Evolutionary conservation across 441 rosid species (phyloP).

Genomic region (Erysimum cheiri): DNA sequence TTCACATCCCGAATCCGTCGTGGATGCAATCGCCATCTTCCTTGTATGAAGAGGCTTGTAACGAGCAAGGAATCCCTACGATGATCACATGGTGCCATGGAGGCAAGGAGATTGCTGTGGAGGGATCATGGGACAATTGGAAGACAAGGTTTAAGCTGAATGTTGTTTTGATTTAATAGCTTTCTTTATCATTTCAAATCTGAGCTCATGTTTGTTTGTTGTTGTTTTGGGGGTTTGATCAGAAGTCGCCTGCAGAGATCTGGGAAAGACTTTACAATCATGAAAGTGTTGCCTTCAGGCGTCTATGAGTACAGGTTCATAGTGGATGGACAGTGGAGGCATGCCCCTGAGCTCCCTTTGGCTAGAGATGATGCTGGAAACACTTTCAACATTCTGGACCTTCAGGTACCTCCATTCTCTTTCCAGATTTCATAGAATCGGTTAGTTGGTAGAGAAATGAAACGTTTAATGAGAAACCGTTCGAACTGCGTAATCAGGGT

Average conservation of each 20-base stretch:
- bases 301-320: slow-evolving; percentile 89
- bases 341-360: slow-evolving; percentile 83
- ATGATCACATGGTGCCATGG: slow-evolving; percentile 95
- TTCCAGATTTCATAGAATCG: not conserved
- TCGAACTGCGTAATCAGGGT: slow-evolving; percentile 8
- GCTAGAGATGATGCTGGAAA: slow-evolving; percentile 80
- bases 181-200: not conserved
- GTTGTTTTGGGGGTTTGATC: slow-evolving; percentile 42
- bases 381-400: slow-evolving; percentile 81
- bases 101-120: slow-evolving; percentile 83
- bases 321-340: slow-evolving; percentile 91
- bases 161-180: not conserved
- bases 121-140: slow-evolving; percentile 99
- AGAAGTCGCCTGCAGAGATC: slow-evolving; percentile 87
- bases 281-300: slow-evolving; percentile 96
- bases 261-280: slow-evolving; percentile 87
- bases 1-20: slow-evolving; percentile 70
- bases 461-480: slow-evolving; percentile 11
- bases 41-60: slow-evolving; percentile 61
- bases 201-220: slow-evolving; percentile 22
- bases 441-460: not conserved
- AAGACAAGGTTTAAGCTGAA: slow-evolving; percentile 61
- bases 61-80: slow-evolving; percentile 87
- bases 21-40: slow-evolving; percentile 59
- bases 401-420: slow-evolving; percentile 42